Evolutionary conservation across 441 rosid species (phyloP).

Genomic region (Croton setiger): DNA sequence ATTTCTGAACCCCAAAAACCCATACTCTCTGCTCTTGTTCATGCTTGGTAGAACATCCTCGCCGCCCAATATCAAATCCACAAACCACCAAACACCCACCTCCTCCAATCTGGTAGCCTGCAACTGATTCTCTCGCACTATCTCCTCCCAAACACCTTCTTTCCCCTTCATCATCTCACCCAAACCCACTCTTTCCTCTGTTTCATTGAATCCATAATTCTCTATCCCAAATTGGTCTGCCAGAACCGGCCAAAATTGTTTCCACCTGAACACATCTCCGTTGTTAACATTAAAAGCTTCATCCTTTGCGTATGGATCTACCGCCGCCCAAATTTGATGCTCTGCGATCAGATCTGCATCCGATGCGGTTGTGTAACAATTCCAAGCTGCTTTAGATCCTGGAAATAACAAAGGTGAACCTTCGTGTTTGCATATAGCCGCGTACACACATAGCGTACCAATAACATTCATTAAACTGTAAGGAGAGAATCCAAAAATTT

Average conservation of each 20-base stretch:
- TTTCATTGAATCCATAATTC: slow-evolving; percentile 23
- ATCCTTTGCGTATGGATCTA: not conserved
- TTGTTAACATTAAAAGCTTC: not conserved
- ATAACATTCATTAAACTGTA: slow-evolving; percentile 63
- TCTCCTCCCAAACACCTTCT: slow-evolving; percentile 66
- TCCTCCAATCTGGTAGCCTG: slow-evolving; percentile 48
- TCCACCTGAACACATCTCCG: not conserved
- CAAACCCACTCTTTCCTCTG: slow-evolving; percentile 40
- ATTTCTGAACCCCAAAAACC: not conserved
- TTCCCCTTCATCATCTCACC: slow-evolving; percentile 65
- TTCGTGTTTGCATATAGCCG: slow-evolving; percentile 70
- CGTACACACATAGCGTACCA: slow-evolving; percentile 63
- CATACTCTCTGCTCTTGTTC: not conserved
- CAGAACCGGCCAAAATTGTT: not conserved
- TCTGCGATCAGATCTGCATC: not conserved
- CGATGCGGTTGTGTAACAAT: not conserved
- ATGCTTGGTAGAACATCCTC: slow-evolving; percentile 18
- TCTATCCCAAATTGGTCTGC: not conserved
- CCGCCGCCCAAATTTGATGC: slow-evolving; percentile 1
- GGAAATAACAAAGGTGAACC: slow-evolving; percentile 57
- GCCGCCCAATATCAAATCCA: slow-evolving; percentile 30
- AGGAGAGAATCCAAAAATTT: slow-evolving; percentile 72
- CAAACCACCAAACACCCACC: slow-evolving; percentile 69
- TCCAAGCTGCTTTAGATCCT: slow-evolving; percentile 57
- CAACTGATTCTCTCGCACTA: slow-evolving; percentile 61